A percentile compares a stretch with the other conserved stretches of the same genome.
phyloP scores from a whole-genome alignment of 768 basidiomycete genomes.

The Russula earlei region DNA sequence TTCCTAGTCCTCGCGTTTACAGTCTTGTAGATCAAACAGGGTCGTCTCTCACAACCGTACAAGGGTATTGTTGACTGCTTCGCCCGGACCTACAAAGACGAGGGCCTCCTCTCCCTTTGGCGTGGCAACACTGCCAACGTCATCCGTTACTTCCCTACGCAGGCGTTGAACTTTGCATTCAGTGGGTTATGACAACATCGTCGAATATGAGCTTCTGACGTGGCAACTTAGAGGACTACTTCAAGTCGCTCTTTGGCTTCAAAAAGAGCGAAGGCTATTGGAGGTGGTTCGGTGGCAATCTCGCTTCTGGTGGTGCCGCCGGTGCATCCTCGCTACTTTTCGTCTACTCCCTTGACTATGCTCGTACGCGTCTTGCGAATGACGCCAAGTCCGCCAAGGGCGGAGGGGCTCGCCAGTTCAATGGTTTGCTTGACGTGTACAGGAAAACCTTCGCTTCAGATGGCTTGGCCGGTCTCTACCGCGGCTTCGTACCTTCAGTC shows the following conservation, averaged over 20 bases:
- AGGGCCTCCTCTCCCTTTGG: slow-evolving; percentile 95
- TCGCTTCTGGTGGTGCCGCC: slow-evolving; percentile 97
- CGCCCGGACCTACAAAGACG: slow-evolving; percentile 82
- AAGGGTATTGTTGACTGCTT: slow-evolving; percentile 95
- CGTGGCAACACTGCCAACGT: slow-evolving; percentile 99
- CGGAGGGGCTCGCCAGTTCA: slow-evolving; percentile 94
- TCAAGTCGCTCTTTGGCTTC: slow-evolving; percentile 98
- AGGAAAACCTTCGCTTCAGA: slow-evolving; percentile 95
- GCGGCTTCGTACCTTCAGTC: slow-evolving; percentile 98
- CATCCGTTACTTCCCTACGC: slow-evolving; percentile 99
- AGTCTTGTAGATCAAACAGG: slow-evolving; percentile 83
- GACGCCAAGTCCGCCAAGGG: slow-evolving; percentile 94
- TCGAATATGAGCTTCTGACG: slow-evolving; percentile 13
- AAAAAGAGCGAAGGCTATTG: slow-evolving; percentile 97
- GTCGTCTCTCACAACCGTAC: slow-evolving; percentile 93
- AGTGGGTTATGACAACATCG: slow-evolving; percentile 47
- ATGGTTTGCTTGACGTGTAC: slow-evolving; percentile 96
- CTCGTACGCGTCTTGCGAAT: slow-evolving; percentile 98
- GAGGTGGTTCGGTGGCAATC: slow-evolving; percentile 97
- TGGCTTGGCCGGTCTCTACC: slow-evolving; percentile 98
- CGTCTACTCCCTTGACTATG: slow-evolving; percentile 99
- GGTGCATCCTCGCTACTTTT: slow-evolving; percentile 98
- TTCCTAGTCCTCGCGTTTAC: neutral
- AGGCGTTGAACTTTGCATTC: slow-evolving; percentile 99
- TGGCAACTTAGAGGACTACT: slow-evolving; percentile 74